Evolutionary conservation across 768 basidiomycete species (phyloP).

Genomic region (Trametes meyenii): DNA sequence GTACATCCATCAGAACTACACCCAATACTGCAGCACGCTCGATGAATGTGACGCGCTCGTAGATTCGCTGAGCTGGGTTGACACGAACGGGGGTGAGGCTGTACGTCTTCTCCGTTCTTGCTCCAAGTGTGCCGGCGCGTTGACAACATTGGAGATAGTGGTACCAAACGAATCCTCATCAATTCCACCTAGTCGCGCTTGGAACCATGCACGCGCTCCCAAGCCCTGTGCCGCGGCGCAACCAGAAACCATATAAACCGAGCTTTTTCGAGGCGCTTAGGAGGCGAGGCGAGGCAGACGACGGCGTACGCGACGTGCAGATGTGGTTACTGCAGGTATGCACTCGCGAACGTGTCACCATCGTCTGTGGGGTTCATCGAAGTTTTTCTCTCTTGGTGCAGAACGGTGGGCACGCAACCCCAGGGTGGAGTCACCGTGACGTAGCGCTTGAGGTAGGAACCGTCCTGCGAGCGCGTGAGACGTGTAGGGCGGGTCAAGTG

Average conservation of each 20-base stretch:
- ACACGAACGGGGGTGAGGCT: constrained; percentile 65
- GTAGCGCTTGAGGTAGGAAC: constrained; percentile 62
- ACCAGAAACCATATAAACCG: constrained; percentile 87
- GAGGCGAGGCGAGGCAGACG: constrained; percentile 61
- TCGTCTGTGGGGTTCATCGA: background rate
- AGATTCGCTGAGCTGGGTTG: constrained; percentile 79
- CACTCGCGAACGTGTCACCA: background rate
- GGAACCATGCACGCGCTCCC: constrained; percentile 88
- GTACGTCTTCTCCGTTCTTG: constrained; percentile 41
- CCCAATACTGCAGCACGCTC: constrained; percentile 77
- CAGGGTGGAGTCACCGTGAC: constrained; percentile 53
- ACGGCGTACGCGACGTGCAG: constrained; percentile 56
- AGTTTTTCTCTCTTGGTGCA: background rate
- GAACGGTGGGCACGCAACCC: constrained; percentile 25
- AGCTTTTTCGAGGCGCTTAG: constrained; percentile 73
- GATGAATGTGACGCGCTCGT: constrained; percentile 72
- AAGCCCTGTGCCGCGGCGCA: constrained; percentile 74
- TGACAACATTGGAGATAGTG: constrained; percentile 44
- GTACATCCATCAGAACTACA: constrained; percentile 94
- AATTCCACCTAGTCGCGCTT: constrained; percentile 83
- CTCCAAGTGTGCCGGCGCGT: background rate
- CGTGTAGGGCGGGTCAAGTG: background rate
- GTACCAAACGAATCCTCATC: constrained; percentile 75
- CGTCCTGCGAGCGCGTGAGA: constrained; percentile 54
- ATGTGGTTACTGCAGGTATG: constrained; percentile 54